A percentile compares a stretch with the other conserved stretches of the same genome.
Conservation (phyloP, 2,329 filamentous ascomycete genomes). For the Huntiella decipiens region DNA sequence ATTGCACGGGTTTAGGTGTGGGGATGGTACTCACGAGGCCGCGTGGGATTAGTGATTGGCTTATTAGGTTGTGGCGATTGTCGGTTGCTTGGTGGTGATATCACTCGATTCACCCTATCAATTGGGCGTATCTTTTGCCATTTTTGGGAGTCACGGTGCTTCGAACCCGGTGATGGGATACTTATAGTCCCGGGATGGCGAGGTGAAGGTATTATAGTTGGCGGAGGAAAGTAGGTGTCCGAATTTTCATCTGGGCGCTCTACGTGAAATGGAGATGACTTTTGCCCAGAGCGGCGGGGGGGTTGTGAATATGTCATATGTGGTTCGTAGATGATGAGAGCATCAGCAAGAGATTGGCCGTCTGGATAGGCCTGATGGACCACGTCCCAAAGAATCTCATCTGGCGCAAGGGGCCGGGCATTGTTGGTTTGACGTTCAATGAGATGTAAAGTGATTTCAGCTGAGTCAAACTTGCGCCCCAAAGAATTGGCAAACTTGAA, state of each 20-base stretch:
- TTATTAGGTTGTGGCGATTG: neutral
- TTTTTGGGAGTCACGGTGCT: too few relatives aligned
- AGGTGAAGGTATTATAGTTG: constrained; percentile 12
- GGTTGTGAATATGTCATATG: neutral
- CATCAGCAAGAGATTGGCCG: constrained; percentile 75
- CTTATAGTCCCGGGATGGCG: constrained; percentile 15
- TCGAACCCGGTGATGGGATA: too few relatives aligned
- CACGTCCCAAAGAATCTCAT: constrained; percentile 62
- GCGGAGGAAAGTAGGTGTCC: constrained; percentile 10
- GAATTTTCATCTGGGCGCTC: constrained; percentile 16
- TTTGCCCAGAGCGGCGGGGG: constrained; percentile 52
- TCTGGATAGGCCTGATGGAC: constrained; percentile 71
- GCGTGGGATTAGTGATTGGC: neutral
- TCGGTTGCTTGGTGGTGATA: constrained; percentile 19
- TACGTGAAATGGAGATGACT: constrained; percentile 43
- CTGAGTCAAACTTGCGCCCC: constrained; percentile 72
- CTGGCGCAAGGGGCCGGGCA: constrained; percentile 61
- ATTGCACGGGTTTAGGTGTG: too few relatives aligned
- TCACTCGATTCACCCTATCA: neutral
- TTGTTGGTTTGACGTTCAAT: constrained; percentile 36
- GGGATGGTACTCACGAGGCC: neutral
- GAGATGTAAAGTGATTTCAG: constrained; percentile 70
- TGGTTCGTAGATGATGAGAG: constrained; percentile 56
- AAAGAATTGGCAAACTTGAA: constrained; percentile 89
- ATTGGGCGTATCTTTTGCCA: too few relatives aligned